Base-by-base conservation (phyloP, 2,329 filamentous ascomycete genomes). In the Venturia nashicola region DNA sequence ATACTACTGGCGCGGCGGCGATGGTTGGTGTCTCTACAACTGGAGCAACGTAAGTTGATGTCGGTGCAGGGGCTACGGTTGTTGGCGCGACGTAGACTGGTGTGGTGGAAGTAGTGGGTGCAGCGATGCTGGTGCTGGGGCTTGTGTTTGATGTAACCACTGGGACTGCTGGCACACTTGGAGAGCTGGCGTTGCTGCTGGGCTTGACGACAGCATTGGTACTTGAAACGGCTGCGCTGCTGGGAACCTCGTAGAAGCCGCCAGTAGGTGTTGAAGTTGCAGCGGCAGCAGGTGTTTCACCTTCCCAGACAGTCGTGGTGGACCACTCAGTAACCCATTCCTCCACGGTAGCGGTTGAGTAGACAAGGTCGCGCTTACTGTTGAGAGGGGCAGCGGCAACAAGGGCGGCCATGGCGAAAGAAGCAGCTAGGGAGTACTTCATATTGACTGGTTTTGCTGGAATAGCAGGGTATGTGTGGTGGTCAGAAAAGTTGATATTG, bases 231-330 rank as follows among this genome's bases (percentile, higher is more conserved):
- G 55, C 18, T n/a, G 39, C 14, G 51, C 14, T 57, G 51, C 51
- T 57, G 9, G 34, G n/a, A 14, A 57, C 51, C 55, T 64, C 62
- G 40, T 51, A 60, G 62, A 64, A 64, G 18, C 20, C 55, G 18
- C 42, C 57, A 14, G 14, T 20, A 57, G 51, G 32, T 36, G 51
- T 57, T 57, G 51, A 6, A 5, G 63, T 16, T 18, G 43, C 9
- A 11, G 44, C 20, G 16, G 64, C n/a, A 39, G 43, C 12, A 34
- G 40, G 12, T 23, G 40, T 32, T 46, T n/a, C 40, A 44, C 55
- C 65, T 23, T 62, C 65, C 55, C 57, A 66, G 32, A 65, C 16
- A 39, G 65, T 66, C n/a, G 43, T 61, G 62, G 64, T 65, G 6
- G 62, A 51, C 27, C 43, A 64, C n/a, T 62, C 55, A 18, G 65